A percentile compares a stretch with the other conserved stretches of the same genome.
Evolutionary conservation across 2,329 filamentous ascomycete genomes (phyloP).

Genomic region (Cladophialophora carrionii): DNA sequence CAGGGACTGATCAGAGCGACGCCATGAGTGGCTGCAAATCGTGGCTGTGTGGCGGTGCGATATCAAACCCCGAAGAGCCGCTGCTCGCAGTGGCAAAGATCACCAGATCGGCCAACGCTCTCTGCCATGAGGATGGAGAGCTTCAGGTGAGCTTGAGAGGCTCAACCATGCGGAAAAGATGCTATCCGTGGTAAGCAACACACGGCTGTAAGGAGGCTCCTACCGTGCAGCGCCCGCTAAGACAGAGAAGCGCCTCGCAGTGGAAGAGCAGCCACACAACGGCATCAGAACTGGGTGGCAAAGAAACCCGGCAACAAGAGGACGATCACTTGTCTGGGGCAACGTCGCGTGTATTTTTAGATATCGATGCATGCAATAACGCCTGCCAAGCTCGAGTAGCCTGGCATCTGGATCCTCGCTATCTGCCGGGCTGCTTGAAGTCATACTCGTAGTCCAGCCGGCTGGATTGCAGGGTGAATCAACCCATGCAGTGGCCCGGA

Average conservation of each 20-base stretch:
- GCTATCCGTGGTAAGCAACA: background rate
- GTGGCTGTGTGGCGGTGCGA: slow-evolving; percentile 34
- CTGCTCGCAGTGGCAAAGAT: slow-evolving; percentile 19
- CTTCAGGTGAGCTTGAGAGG: background rate
- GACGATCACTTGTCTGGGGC: background rate
- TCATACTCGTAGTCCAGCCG: background rate
- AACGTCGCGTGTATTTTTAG: slow-evolving; percentile 1
- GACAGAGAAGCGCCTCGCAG: background rate
- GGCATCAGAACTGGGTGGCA: background rate
- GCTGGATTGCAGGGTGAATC: background rate
- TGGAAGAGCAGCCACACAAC: background rate
- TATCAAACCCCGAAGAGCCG: slow-evolving; percentile 11
- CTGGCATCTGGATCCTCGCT: background rate
- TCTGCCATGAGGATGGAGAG: background rate
- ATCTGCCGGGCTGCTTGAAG: background rate
- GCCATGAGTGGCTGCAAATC: slow-evolving; percentile 21
- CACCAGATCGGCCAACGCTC: slow-evolving; percentile 1
- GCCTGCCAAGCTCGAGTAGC: background rate
- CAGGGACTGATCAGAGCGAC: background rate
- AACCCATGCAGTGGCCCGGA: background rate
- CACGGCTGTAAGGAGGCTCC: background rate
- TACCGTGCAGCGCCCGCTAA: background rate
- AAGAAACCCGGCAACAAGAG: background rate
- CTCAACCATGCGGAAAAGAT: background rate
- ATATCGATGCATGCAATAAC: background rate